Evolutionary conservation across 2,329 filamentous ascomycete genomes (phyloP).

Genomic region (Cytospora piceae): DNA sequence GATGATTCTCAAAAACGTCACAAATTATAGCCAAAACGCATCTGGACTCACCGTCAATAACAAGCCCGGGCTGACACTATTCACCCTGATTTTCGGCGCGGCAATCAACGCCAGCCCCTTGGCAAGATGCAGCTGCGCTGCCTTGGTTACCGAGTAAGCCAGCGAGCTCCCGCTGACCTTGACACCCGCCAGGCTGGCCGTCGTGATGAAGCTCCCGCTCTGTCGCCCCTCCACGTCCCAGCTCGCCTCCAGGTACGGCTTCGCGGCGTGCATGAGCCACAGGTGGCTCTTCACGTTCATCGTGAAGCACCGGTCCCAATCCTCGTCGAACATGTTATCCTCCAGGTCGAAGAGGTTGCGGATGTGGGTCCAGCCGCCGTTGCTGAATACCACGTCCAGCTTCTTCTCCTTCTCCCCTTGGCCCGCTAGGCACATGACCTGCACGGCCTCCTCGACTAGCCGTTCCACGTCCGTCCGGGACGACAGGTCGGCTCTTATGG

Average conservation of each 20-base stretch:
- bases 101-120: constrained; percentile 58
- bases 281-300: constrained; percentile 67
- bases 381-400: constrained; percentile 78
- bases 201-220: constrained; percentile 59
- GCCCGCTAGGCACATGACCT: constrained; percentile 52
- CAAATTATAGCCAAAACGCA: constrained; percentile 31
- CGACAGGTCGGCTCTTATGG: constrained; percentile 70
- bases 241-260: constrained; percentile 52
- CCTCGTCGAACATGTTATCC: constrained; percentile 58
- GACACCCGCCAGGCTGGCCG: constrained; percentile 66
- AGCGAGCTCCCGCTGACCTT: constrained; percentile 65
- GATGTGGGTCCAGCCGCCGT: constrained; percentile 63
- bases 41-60: constrained; percentile 48
- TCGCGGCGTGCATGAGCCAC: constrained; percentile 61
- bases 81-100: constrained; percentile 61
- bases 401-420: constrained; percentile 40
- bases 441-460: constrained; percentile 62
- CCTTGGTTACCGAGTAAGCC: constrained; percentile 77
- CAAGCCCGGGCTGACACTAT: constrained; percentile 60
- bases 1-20: neutral
- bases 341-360: constrained; percentile 51
- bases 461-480: constrained; percentile 60
- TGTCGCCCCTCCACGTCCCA: constrained; percentile 51
- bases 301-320: constrained; percentile 63
- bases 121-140: constrained; percentile 66